Evolutionary conservation across 2,329 filamentous ascomycete genomes (phyloP).

Genomic region (Didymella sp.): DNA sequence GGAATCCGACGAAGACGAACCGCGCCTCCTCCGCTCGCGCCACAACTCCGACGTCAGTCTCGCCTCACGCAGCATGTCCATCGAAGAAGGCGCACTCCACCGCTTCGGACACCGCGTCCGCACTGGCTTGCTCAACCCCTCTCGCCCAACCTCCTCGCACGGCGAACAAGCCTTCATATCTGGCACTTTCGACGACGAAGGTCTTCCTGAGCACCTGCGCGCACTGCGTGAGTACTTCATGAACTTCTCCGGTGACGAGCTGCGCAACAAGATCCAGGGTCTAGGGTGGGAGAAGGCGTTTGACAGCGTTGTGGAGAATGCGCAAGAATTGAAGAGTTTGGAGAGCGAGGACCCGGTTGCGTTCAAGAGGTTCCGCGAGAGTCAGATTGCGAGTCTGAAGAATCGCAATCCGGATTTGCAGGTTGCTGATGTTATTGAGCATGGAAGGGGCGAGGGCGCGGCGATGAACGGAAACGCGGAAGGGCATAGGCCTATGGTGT

Average conservation of each 20-base stretch:
- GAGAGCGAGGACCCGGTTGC: slow-evolving; percentile 49
- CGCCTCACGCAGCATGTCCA: slow-evolving; percentile 67
- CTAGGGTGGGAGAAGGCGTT: slow-evolving; percentile 65
- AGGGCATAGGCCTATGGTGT: slow-evolving; percentile 5
- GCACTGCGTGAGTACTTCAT: slow-evolving; percentile 70
- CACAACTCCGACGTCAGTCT: slow-evolving; percentile 72
- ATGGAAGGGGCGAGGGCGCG: not conserved
- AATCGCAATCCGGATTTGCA: slow-evolving; percentile 40
- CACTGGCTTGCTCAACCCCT: slow-evolving; percentile 63
- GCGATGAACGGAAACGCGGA: not conserved
- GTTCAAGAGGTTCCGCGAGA: slow-evolving; percentile 44
- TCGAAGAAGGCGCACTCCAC: slow-evolving; percentile 74
- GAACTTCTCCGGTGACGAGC: slow-evolving; percentile 66
- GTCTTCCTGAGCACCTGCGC: slow-evolving; percentile 53
- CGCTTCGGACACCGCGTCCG: slow-evolving; percentile 71
- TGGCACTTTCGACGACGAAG: slow-evolving; percentile 44
- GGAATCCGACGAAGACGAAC: slow-evolving; percentile 53
- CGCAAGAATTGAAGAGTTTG: slow-evolving; percentile 70
- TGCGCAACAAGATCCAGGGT: slow-evolving; percentile 61
- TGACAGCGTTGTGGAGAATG: slow-evolving; percentile 68
- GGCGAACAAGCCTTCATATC: slow-evolving; percentile 37
- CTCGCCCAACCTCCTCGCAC: slow-evolving; percentile 33
- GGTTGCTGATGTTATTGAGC: slow-evolving; percentile 9
- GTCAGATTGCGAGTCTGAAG: slow-evolving; percentile 49
- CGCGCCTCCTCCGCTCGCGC: slow-evolving; percentile 60